phyloP scores from a whole-genome alignment of 139 green algal species.

The Volvox africanus region DNA sequence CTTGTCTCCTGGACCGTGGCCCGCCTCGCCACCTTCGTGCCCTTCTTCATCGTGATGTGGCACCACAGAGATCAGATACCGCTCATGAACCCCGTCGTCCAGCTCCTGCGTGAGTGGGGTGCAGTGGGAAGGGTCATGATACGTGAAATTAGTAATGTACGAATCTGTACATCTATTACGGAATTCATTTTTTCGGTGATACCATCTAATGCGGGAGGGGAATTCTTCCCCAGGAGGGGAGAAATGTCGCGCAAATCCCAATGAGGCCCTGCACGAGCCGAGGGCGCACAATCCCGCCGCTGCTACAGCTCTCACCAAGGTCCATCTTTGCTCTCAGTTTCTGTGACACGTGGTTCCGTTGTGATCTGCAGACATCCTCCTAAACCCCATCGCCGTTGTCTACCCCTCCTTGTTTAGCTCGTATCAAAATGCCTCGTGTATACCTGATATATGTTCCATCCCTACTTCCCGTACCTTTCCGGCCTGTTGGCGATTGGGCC shows the following conservation, averaged over 20 bases:
- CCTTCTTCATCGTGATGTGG: conserved; percentile 58
- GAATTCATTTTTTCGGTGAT: neutral
- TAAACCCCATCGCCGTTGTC: neutral
- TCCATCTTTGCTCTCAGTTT: too few species aligned
- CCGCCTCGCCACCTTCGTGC: conserved; percentile 53
- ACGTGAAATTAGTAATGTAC: too few species aligned
- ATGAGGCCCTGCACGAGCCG: too few species aligned
- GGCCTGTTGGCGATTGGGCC: neutral
- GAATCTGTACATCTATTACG: too few species aligned
- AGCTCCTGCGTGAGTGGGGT: conserved; percentile 42
- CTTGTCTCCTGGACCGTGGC: conserved; percentile 50
- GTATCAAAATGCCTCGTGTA: neutral
- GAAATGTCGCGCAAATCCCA: too few species aligned
- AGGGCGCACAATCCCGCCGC: too few species aligned
- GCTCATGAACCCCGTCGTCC: conserved; percentile 32
- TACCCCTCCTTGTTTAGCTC: neutral
- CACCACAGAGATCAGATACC: conserved; percentile 19
- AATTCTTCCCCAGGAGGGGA: too few species aligned
- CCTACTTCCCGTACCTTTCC: neutral
- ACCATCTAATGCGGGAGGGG: neutral
- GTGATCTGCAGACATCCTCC: neutral
- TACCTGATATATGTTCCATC: neutral
- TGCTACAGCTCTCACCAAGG: too few species aligned
- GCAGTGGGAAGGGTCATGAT: too few species aligned
- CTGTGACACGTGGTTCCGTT: neutral